Evolutionary conservation across 192 early-diverging fungal species (phyloP).

Genomic region (Podila verticillata): DNA sequence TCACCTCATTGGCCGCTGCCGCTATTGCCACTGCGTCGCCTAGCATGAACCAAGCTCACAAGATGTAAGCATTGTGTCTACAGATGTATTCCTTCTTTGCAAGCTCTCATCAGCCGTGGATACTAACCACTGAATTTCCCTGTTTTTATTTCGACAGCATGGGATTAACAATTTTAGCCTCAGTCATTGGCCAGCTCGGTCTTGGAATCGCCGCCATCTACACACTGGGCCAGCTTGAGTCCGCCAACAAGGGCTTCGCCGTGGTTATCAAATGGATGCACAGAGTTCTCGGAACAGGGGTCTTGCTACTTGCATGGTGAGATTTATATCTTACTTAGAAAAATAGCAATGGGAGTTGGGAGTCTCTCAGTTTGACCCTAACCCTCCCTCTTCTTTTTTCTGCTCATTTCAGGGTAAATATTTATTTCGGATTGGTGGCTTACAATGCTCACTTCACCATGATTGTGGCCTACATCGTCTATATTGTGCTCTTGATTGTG

Average conservation of each 20-base stretch:
- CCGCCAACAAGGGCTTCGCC: conserved; percentile 14
- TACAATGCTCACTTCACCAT: not conserved
- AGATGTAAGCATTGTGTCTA: not conserved
- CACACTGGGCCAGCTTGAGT: not conserved
- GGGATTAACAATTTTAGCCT: conserved; percentile 6
- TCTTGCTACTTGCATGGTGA: conserved; percentile 13
- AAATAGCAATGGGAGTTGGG: too few species aligned
- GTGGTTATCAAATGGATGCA: conserved; percentile 14
- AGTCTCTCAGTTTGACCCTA: too few species aligned
- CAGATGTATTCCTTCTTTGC: too few species aligned
- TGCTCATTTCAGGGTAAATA: not conserved
- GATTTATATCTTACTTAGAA: too few species aligned
- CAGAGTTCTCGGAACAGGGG: not conserved
- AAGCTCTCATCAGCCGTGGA: too few species aligned
- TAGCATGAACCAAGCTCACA: conserved; percentile 3
- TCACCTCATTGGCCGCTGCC: conserved; percentile 11
- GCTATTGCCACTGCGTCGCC: conserved; percentile 8
- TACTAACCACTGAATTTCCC: too few species aligned
- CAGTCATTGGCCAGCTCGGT: conserved; percentile 12
- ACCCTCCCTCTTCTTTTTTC: not conserved
- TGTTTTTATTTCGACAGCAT: not conserved
- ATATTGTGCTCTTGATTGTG: not conserved
- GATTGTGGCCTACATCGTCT: not conserved
- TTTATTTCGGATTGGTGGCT: not conserved
- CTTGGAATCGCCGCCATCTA: conserved; percentile 13